These are phyloP conservation scores for Verbena officinalis DNA, from an alignment of 257 asterid genomes.

Conservation along the genomic window DNA sequence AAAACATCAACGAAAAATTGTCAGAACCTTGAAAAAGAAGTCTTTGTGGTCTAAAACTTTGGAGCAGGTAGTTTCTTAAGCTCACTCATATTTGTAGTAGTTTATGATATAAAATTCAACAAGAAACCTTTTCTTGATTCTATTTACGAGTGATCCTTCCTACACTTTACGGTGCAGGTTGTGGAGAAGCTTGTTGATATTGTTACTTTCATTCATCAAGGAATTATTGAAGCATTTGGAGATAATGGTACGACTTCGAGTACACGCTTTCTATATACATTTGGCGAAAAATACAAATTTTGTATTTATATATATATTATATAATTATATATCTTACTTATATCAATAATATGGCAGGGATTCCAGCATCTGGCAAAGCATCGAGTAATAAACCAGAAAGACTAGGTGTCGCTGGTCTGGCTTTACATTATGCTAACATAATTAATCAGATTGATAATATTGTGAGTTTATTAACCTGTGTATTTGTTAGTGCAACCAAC, in stretches of 20 bases:
- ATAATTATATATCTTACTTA: not conserved
- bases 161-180: slow-evolving; percentile 34
- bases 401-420: slow-evolving; percentile 63
- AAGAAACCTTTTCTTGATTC: not conserved
- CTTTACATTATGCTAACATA: slow-evolving; percentile 68
- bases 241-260: slow-evolving; percentile 49
- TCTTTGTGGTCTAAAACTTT: slow-evolving; percentile 70
- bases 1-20: slow-evolving; percentile 65
- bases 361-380: slow-evolving; percentile 38
- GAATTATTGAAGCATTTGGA: slow-evolving; percentile 58
- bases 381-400: slow-evolving; percentile 53
- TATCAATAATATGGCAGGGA: slow-evolving; percentile 37
- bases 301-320: too few relatives aligned
- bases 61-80: slow-evolving; percentile 59
- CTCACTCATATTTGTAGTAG: not conserved
- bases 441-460: slow-evolving; percentile 62
- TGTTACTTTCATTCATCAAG: slow-evolving; percentile 63
- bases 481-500: not conserved
- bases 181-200: slow-evolving; percentile 73
- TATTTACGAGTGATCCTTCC: not conserved
- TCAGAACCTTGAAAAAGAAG: slow-evolving; percentile 64
- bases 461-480: slow-evolving; percentile 39
- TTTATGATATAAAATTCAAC: not conserved
- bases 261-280: not conserved
- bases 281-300: too few relatives aligned